Evolutionary conservation across 2,329 filamentous ascomycete genomes (phyloP), one percentile per base, ranked within the genome.

Genomic region (Akanthomyces lecanii): DNA sequence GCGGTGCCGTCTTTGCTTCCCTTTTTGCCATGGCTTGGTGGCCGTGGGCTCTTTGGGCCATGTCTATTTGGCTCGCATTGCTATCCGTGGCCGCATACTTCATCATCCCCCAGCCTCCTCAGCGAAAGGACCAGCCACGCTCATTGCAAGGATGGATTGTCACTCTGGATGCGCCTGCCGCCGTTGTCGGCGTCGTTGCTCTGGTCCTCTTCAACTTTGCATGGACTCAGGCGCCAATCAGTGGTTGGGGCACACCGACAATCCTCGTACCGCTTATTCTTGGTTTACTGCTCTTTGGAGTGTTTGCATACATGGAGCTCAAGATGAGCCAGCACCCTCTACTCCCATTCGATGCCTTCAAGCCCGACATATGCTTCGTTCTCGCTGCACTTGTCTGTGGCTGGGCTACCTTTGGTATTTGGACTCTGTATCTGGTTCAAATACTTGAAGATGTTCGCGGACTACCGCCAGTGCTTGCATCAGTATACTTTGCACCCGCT

Each of bases 141-240:
- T 59, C 66, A 0, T 48, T 51, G 36, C 16, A 50, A 4, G 67
- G 67, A 8, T 71, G 70, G 38, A 56, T 73, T 4, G 62, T 65
- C 1, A 71, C 73, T 12, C 70, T 81, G 4, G 80, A 82, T 45
- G 63, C 79, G 8, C 71, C 72, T 0, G 79, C 78, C 1, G 75
- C 75, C 0, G 38, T 74, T 1, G 68, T 74, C 0, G 86, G 86
- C 1, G 77, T 89, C 21, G 75, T 77, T 0, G 81, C 81, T 0
- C 74, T 90, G 28, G 77, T 88, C 0, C 75, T 90, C 21, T 79
- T 89, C 73, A 89, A 88, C 70, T 84, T 89, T 67, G 83, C 86
- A 0, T 89, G 85, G 84, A 89, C 87, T 64, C 85, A 89, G 69
- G 86, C 83, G 0, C 81, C 84, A 0, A 76, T 84, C 0, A 82